Evolutionary conservation across 768 basidiomycete genomes (phyloP).

Genomic region (Crucibulum laeve): DNA sequence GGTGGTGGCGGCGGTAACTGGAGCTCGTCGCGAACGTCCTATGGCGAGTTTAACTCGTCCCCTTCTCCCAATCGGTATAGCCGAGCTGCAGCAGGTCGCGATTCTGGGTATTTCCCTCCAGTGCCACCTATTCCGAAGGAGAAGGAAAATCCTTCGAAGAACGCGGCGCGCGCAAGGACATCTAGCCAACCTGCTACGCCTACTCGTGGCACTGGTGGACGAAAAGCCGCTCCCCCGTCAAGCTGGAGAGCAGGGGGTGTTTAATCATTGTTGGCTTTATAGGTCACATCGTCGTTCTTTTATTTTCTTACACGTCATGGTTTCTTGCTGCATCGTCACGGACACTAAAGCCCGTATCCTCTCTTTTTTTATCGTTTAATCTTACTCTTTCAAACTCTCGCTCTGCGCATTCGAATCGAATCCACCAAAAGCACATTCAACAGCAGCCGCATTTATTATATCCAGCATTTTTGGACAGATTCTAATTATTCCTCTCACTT

Average conservation of each 20-base stretch:
- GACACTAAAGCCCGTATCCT: too few relatives aligned
- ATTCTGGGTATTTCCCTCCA: conserved; percentile 39
- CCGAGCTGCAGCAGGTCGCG: conserved; percentile 17
- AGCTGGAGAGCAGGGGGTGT: conserved; percentile 49
- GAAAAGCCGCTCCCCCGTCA: conserved; percentile 50
- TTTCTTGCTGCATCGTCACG: too few relatives aligned
- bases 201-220: conserved; percentile 13
- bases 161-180: conserved; percentile 30
- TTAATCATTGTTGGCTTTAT: conserved; percentile 15
- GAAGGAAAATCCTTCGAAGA: conserved; percentile 10
- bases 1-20: conserved; percentile 41
- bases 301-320: too few relatives aligned
- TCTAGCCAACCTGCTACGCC: conserved; percentile 41
- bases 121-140: conserved; percentile 32
- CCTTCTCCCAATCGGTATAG: conserved; percentile 11
- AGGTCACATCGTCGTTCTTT: too few relatives aligned
- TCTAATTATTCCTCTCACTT: conserved; percentile 4
- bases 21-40: conserved; percentile 60
- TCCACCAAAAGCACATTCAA: neutral
- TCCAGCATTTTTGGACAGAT: conserved; percentile 5
- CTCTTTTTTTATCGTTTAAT: too few relatives aligned
- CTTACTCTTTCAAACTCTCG: too few relatives aligned
- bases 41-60: conserved; percentile 57
- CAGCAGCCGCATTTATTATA: neutral
- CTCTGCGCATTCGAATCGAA: neutral